Evolutionary conservation across 345 rosid species (phyloP).

Genomic region (Arabis hirsuta): DNA sequence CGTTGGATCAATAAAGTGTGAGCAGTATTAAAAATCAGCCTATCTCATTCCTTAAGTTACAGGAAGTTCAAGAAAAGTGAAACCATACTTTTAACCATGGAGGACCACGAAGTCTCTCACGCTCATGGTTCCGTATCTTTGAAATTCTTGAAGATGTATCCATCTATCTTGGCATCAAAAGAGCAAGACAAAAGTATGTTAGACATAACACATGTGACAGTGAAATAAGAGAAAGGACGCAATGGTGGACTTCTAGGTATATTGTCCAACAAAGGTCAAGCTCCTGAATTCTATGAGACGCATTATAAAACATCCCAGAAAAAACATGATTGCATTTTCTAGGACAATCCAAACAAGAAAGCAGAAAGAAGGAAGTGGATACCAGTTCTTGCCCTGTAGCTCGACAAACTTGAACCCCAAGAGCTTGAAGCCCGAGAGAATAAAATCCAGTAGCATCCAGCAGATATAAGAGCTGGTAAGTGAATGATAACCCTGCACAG

Average conservation of each 20-base stretch:
- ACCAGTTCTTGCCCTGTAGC: slow-evolving; percentile 99
- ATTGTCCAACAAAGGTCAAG: background rate
- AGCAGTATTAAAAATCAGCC: slow-evolving; percentile 18
- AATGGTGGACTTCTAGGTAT: background rate
- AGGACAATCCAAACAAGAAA: background rate
- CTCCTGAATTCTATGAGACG: background rate
- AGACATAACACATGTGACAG: background rate
- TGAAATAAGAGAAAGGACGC: background rate
- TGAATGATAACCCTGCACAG: slow-evolving; percentile 84
- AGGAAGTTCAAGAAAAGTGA: slow-evolving; percentile 12
- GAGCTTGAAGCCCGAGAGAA: slow-evolving; percentile 88
- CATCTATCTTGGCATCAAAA: slow-evolving; percentile 78
- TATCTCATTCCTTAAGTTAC: background rate
- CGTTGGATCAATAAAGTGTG: slow-evolving; percentile 14
- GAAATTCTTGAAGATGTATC: slow-evolving; percentile 97
- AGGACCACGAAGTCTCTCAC: slow-evolving; percentile 95
- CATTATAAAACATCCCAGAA: slow-evolving; percentile 3
- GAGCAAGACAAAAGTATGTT: slow-evolving; percentile 22
- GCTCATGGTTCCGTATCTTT: slow-evolving; percentile 85
- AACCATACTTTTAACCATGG: slow-evolving; percentile 86
- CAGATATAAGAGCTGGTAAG: slow-evolving; percentile 88
- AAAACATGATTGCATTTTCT: background rate
- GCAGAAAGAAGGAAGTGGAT: slow-evolving; percentile 37
- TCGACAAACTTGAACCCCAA: slow-evolving; percentile 96
- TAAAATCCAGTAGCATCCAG: slow-evolving; percentile 97